Conservation (phyloP, 257 asterid species). For the Rhazya stricta region DNA sequence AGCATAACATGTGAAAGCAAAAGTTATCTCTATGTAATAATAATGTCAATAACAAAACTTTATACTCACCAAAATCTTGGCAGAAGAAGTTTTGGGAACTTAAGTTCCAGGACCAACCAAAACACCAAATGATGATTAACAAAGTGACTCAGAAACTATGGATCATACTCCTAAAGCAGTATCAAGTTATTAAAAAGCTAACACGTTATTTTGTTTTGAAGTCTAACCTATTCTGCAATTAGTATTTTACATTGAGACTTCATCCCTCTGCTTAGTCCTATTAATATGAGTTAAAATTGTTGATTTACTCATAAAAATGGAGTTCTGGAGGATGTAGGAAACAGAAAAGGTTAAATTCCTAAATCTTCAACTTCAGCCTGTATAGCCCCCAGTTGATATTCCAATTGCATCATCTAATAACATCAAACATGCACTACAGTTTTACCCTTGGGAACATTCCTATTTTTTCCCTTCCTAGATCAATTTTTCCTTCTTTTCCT, state of each 20-base stretch:
- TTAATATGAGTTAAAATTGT: not conserved
- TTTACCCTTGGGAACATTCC: not conserved
- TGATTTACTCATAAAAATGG: not conserved
- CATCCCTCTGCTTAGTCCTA: not conserved
- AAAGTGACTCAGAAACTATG: not conserved
- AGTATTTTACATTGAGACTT: not conserved
- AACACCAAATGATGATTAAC: not conserved
- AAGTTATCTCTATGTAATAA: not conserved
- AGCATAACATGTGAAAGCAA: not conserved
- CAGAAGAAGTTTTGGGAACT: not conserved
- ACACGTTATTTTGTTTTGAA: not conserved
- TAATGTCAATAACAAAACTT: not conserved
- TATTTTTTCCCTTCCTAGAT: not conserved
- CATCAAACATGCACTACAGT: not conserved
- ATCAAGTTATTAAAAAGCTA: not conserved
- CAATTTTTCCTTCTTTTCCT: not conserved
- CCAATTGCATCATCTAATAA: not conserved
- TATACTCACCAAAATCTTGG: not conserved
- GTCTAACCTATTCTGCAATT: not conserved
- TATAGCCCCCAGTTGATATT: not conserved
- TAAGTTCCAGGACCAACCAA: not conserved
- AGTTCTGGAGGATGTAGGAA: not conserved
- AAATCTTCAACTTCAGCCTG: not conserved
- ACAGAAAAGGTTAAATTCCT: not conserved
- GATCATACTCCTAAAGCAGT: not conserved